Base-by-base conservation (phyloP, 2,329 filamentous ascomycete genomes). In the Verticillium isaacii region DNA sequence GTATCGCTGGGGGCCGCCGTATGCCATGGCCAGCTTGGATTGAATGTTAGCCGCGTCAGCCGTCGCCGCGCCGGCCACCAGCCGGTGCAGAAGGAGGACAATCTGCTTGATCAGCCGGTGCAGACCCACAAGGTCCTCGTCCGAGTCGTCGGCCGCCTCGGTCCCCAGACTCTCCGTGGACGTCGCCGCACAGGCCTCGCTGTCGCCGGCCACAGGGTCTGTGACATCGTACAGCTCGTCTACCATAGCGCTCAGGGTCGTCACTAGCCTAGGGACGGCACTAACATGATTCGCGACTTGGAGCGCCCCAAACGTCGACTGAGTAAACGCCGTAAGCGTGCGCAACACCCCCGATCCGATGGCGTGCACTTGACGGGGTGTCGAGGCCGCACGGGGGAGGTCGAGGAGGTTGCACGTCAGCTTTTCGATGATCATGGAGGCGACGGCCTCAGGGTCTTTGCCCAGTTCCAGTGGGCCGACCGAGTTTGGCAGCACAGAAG, bases 1-100 rank as follows among this genome's bases (percentile, higher is more conserved):
- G 69, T 96, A 94, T 59, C 93, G 92, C 70, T 97, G 92, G 59
- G 86, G 85, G 0, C 89, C 91, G 3, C 92, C 91, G 5, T 86
- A 82, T 0, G 91, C 85, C 9, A 84, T 83, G 0, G 83, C 81
- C 5, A 97, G 79, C 72, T 94, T 96, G 57, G 85, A 82, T 57
- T 87, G 83, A 65, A 96, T 85, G 66, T 94, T 85, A 23, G 77
- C 78, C 6, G 75, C 65, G 56, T 78, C 72, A 0, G 79, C 74
- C 2, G 80, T 83, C 12, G 71, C 65, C 0, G 79, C 76, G 54
- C 81, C 76, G 2, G 80, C 86, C 32, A 84, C 75, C 1, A 86
- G 77, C 11, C 73, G 77, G 66, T 87, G 83, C 11, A 86, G 74
- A 25, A 87, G 69, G 2, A 78, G 69, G 23, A 83, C 77, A 8